Percentiles rank a stretch among this genome's conserved stretches.
phyloP scores from a whole-genome alignment of 768 basidiomycete species.

The Pisolithus albus region DNA sequence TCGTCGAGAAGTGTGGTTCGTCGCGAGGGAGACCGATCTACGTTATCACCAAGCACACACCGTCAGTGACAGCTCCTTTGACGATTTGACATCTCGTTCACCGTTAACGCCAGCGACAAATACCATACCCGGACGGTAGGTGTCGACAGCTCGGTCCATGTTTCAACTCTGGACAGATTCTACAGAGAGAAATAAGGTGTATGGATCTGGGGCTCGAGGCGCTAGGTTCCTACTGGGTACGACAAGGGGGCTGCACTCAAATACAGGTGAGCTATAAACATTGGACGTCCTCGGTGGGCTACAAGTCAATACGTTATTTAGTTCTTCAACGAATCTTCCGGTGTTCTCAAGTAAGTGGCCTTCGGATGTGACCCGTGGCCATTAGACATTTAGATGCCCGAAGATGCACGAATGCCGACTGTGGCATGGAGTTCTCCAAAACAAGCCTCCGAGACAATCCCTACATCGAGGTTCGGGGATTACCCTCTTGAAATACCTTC shows the following conservation, averaged over 20 bases:
- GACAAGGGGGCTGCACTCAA: constrained; percentile 35
- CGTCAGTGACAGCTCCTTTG: constrained; percentile 26
- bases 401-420: constrained; percentile 34
- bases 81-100: constrained; percentile 11
- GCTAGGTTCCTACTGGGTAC: constrained; percentile 35
- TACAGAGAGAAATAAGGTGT: constrained; percentile 36
- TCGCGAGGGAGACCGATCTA: constrained; percentile 37
- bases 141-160: constrained; percentile 1
- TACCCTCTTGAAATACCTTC: constrained; percentile 24
- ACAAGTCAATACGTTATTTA: constrained; percentile 9
- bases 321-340: constrained; percentile 35
- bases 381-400: constrained; percentile 8
- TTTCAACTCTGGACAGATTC: not conserved
- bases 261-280: constrained; percentile 29
- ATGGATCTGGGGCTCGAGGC: constrained; percentile 38
- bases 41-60: constrained; percentile 36
- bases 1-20: constrained; percentile 37
- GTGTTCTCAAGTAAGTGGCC: constrained; percentile 30
- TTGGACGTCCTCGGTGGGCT: not conserved
- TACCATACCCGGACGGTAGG: constrained; percentile 31
- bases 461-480: constrained; percentile 35
- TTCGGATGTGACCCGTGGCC: not conserved
- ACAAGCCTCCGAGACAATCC: constrained; percentile 33
- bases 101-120: constrained; percentile 24
- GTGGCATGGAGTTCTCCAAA: constrained; percentile 36